Conservation (phyloP, 495 filamentous ascomycete species). For the Lophiostoma macrostomum region DNA sequence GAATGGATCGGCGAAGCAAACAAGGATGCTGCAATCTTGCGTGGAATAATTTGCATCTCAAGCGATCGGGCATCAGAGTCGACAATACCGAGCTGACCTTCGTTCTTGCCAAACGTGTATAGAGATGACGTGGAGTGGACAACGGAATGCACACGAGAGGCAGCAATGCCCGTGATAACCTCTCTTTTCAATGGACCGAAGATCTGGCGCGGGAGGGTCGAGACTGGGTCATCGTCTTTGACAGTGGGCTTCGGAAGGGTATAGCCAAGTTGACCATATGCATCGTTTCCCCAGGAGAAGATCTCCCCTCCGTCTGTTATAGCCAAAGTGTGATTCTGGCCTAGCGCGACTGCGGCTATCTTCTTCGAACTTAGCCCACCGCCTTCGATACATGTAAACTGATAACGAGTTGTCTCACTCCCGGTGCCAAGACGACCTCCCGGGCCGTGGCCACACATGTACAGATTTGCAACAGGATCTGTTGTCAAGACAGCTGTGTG, state of each 20-base stretch:
- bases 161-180: slow-evolving; percentile 73
- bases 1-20: slow-evolving; percentile 73
- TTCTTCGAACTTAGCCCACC: slow-evolving; percentile 67
- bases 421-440: slow-evolving; percentile 88
- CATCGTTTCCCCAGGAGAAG: slow-evolving; percentile 91
- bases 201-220: slow-evolving; percentile 77
- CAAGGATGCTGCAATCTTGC: slow-evolving; percentile 82
- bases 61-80: slow-evolving; percentile 92
- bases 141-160: slow-evolving; percentile 89
- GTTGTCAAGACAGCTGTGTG: slow-evolving; percentile 85
- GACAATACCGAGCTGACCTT: slow-evolving; percentile 89
- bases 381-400: slow-evolving; percentile 73
- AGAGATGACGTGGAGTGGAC: slow-evolving; percentile 77
- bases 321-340: slow-evolving; percentile 87
- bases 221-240: slow-evolving; percentile 73
- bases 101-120: slow-evolving; percentile 94
- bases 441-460: slow-evolving; percentile 86
- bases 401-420: slow-evolving; percentile 82
- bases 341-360: slow-evolving; percentile 70
- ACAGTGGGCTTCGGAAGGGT: slow-evolving; percentile 51
- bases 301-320: slow-evolving; percentile 76
- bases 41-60: slow-evolving; percentile 73
- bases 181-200: slow-evolving; percentile 90
- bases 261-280: slow-evolving; percentile 83
- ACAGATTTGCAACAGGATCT: slow-evolving; percentile 90